These are phyloP conservation scores for Claviceps humidiphila DNA, from an alignment of 2,329 filamentous ascomycete genomes.

Conservation along the genomic window DNA sequence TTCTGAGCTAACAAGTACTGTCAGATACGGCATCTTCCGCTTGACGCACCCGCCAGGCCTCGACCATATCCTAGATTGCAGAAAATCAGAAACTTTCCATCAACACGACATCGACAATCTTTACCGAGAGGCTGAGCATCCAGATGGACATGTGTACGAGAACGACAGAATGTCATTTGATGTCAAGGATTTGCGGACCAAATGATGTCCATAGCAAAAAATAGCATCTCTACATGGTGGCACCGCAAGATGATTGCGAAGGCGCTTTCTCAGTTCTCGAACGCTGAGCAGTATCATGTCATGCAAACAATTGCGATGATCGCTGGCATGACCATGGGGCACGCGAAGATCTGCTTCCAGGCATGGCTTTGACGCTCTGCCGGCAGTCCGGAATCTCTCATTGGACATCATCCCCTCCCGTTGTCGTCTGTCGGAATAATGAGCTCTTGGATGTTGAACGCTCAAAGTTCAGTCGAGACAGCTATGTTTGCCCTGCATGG, in stretches of 20 bases:
- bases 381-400: neutral
- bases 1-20: constrained; percentile 1
- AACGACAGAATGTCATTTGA: constrained; percentile 49
- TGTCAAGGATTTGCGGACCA: constrained; percentile 37
- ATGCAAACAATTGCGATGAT: neutral
- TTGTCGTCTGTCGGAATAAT: neutral
- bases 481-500: too few relatives aligned
- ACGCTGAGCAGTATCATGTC: neutral
- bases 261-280: neutral
- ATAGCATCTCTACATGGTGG: too few relatives aligned
- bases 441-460: neutral
- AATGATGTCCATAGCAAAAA: constrained; percentile 1
- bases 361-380: neutral
- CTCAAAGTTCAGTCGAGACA: neutral
- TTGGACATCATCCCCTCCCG: neutral
- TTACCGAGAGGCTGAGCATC: constrained; percentile 61
- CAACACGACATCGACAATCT: constrained; percentile 54
- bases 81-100: constrained; percentile 70
- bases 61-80: constrained; percentile 70
- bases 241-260: too few relatives aligned
- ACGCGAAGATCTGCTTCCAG: neutral
- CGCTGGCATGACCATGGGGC: neutral
- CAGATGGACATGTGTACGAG: constrained; percentile 57
- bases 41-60: constrained; percentile 88
- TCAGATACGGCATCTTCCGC: constrained; percentile 79